A percentile compares a stretch with the other conserved stretches of the same genome.
Evolutionary conservation across 306 rosid genomes (phyloP).

Genomic region (Dryas drummondii): DNA sequence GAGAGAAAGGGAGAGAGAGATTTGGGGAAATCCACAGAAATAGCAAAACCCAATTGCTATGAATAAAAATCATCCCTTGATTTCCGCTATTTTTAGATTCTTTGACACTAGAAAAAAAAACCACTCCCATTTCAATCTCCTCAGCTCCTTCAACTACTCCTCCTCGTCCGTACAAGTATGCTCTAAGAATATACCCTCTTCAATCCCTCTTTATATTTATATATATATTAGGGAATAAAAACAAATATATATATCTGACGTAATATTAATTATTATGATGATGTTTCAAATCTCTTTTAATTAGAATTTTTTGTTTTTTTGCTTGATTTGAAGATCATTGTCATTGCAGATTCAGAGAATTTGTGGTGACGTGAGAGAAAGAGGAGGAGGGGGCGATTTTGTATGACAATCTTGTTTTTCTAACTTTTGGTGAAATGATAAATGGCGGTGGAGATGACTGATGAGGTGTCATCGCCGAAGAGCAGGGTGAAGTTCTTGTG

Average conservation of each 20-base stretch:
- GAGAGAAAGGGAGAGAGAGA: too few relatives aligned
- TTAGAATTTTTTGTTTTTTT: background rate
- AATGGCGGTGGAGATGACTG: constrained; percentile 31
- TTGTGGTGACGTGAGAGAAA: background rate
- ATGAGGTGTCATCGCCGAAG: constrained; percentile 35
- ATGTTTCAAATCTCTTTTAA: background rate
- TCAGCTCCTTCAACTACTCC: constrained; percentile 6
- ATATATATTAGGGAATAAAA: background rate
- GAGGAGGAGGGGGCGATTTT: background rate
- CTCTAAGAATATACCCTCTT: background rate
- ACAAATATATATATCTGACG: too few relatives aligned
- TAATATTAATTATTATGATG: background rate
- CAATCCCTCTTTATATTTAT: too few relatives aligned
- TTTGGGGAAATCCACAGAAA: too few relatives aligned
- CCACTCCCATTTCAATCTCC: background rate
- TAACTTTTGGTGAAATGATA: background rate
- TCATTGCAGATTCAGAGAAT: background rate
- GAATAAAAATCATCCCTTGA: background rate
- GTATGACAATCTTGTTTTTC: background rate
- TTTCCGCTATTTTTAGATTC: background rate
- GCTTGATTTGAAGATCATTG: background rate
- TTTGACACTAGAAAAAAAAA: background rate
- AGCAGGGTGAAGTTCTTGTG: constrained; percentile 68
- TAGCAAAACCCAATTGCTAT: too few relatives aligned
- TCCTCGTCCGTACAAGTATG: constrained; percentile 1